Percentiles rank a stretch among this genome's conserved stretches.
phyloP scores from a whole-genome alignment of 768 basidiomycete genomes.

The Royoungia palumana region DNA sequence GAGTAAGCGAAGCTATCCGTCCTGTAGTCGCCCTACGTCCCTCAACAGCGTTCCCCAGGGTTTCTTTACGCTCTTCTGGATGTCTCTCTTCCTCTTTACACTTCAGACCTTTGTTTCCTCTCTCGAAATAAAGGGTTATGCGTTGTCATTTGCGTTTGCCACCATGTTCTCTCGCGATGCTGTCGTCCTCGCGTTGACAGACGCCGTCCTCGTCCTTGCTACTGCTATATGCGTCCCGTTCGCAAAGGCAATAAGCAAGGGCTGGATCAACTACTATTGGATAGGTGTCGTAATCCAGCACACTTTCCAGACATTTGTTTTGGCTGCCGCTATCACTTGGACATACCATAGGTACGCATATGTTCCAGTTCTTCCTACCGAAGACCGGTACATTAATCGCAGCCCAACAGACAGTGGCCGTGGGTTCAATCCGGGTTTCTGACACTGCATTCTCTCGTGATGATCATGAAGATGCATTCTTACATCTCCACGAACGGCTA shows the following conservation, averaged over 20 bases:
- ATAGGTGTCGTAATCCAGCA: constrained; percentile 79
- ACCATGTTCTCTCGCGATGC: constrained; percentile 86
- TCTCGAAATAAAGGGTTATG: constrained; percentile 73
- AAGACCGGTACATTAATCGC: neutral
- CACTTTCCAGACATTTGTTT: constrained; percentile 64
- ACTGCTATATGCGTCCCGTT: constrained; percentile 83
- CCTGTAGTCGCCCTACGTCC: constrained; percentile 1
- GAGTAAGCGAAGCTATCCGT: constrained; percentile 39
- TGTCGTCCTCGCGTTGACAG: constrained; percentile 75
- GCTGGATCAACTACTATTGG: constrained; percentile 82
- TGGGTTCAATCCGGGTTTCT: constrained; percentile 96
- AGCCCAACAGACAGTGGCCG: constrained; percentile 74
- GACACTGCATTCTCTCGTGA: constrained; percentile 81
- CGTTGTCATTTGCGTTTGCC: constrained; percentile 78
- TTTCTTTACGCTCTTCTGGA: constrained; percentile 95
- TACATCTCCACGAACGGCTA: constrained; percentile 89
- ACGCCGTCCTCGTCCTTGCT: constrained; percentile 72
- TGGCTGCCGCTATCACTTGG: constrained; percentile 80
- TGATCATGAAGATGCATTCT: constrained; percentile 97
- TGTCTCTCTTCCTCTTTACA: constrained; percentile 79
- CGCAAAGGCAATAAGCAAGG: constrained; percentile 67
- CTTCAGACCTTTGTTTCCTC: constrained; percentile 74
- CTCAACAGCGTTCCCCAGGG: constrained; percentile 48
- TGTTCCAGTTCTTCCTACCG: neutral
- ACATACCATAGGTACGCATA: constrained; percentile 72